Evolutionary conservation across 345 rosid genomes (phyloP), one percentile per base, ranked within the genome.

Genomic region (Chamaenerion angustifolium): DNA sequence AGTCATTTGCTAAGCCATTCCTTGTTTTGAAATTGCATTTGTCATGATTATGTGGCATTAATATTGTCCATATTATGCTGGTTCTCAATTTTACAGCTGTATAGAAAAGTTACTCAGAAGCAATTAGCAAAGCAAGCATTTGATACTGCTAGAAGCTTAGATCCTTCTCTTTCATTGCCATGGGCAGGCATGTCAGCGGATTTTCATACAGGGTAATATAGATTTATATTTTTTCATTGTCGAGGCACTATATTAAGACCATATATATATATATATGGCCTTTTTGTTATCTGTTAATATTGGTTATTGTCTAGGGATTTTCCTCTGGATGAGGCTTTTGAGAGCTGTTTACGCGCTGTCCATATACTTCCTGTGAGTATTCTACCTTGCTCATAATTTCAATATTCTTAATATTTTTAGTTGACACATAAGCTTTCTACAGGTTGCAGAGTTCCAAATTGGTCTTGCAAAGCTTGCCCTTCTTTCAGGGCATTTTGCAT

Each of bases 151-250:
- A 84, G 98, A 80, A 88, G 98, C 61, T 74, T 87, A 63, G 95
- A 92, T 77, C 95, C 98, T 70, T 83, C 88, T 10, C 85, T 92
- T 68, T 83, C 96, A 21, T 69, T 87, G 56, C 95, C 96, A 49
- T 92, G 98, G 98, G 95, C 95, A 11, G 98, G 96, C 71, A 76
- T 82, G 90, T 76, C 98, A 56, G 95, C 93, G 63, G 95, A 84
- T 73, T 48, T 61, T 48, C 50, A 58, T 69, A 67, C 77, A 61
- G 68, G 93, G 98, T 84, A 69, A 46, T 60, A 59, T 57, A 56
- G 46, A 18, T 46, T 19, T 51, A 48, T 56, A 47, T 51, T 46
- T 16, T 51, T 3, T 31, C 52, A 53, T 16, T 64, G 16, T 23
- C 13, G n/a, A 19, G 42, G 43, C 11, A 42, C 45, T 56, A 42